Evolutionary conservation across 176 grass and related monocot genomes (phyloP).

Genomic region (Cymbopogon citratus): DNA sequence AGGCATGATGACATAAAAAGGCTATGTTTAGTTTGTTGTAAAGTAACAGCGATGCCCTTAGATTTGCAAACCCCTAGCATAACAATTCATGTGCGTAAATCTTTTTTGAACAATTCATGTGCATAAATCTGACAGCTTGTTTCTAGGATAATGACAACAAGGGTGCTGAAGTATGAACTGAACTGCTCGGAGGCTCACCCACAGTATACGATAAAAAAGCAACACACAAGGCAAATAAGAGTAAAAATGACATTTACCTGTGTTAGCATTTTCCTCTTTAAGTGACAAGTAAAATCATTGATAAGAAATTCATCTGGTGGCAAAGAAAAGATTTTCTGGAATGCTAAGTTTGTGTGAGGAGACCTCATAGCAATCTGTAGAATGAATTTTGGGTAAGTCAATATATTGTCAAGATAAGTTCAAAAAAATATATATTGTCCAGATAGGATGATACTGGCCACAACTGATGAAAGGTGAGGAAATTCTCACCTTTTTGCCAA

Average conservation of each 20-base stretch:
- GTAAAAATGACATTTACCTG: slow-evolving; percentile 42
- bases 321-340: slow-evolving; percentile 88
- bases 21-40: not conserved
- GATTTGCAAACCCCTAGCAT: not conserved
- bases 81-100: not conserved
- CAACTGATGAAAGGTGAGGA: not conserved
- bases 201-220: not conserved
- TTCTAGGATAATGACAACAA: slow-evolving; percentile 5
- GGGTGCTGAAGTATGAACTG: not conserved
- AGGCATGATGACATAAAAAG: not conserved
- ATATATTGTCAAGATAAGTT: not conserved
- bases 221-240: not conserved
- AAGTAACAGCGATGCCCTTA: not conserved
- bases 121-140: not conserved
- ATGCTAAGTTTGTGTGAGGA: slow-evolving; percentile 77
- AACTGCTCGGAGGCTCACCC: not conserved
- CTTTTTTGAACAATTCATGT: not conserved
- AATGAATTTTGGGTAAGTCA: slow-evolving; percentile 6
- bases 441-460: not conserved
- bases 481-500: slow-evolving; percentile 75
- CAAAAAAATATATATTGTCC: not conserved
- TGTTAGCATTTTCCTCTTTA: slow-evolving; percentile 92
- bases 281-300: slow-evolving; percentile 97
- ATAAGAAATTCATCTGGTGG: slow-evolving; percentile 96
- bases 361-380: slow-evolving; percentile 88